Percentiles rank a stretch among this genome's conserved stretches.
phyloP scores from a whole-genome alignment of 140 eudicot genomes.

The Ambrosia hybrid region DNA sequence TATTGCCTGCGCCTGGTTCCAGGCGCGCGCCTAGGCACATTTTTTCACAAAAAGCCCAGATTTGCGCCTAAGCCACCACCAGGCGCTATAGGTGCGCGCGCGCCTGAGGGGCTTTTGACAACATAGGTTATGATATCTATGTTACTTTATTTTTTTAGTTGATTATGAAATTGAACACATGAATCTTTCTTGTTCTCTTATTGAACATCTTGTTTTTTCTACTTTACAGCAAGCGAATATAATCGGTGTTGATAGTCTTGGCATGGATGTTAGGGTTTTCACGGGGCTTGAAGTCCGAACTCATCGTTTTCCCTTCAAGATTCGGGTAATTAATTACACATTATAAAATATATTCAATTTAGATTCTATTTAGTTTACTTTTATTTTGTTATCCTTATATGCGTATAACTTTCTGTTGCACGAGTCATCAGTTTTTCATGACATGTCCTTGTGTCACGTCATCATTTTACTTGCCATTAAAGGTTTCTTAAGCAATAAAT shows the following conservation, averaged over 20 bases:
- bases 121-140: no score
- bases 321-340: constrained; percentile 44
- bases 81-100: no score
- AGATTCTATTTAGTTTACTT: not conserved
- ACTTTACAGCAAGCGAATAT: constrained; percentile 60
- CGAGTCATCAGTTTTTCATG: no score
- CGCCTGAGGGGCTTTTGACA: no score
- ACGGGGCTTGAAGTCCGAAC: constrained; percentile 71
- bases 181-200: not conserved
- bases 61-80: no score
- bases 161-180: not conserved
- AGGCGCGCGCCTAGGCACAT: no score
- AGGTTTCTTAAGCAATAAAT: no score
- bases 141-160: no score
- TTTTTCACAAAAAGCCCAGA: no score
- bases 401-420: not conserved
- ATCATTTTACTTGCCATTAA: not conserved
- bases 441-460: not conserved
- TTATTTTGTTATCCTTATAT: not conserved
- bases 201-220: not conserved
- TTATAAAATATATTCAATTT: not conserved
- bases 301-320: constrained; percentile 83
- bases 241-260: constrained; percentile 80
- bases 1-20: no score
- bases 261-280: constrained; percentile 72